phyloP scores from a whole-genome alignment of 768 basidiomycete genomes.

The Podaxis sp. region DNA sequence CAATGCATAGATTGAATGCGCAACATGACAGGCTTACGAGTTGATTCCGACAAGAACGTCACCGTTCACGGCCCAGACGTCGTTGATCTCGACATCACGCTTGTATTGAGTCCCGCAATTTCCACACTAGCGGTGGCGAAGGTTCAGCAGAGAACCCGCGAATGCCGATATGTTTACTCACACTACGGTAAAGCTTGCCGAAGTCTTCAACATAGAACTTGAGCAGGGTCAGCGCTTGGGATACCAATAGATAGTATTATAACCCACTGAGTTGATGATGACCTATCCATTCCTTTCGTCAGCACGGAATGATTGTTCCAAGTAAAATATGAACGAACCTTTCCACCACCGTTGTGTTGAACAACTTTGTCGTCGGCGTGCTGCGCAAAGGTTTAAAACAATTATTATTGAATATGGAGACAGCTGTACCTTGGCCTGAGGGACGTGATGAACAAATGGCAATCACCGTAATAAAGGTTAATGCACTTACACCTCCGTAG shows the following conservation, averaged over 20 bases:
- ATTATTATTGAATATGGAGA: background rate
- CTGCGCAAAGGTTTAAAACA: constrained; percentile 15
- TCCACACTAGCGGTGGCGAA: constrained; percentile 25
- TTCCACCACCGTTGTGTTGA: constrained; percentile 38
- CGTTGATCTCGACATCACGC: constrained; percentile 31
- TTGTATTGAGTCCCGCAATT: constrained; percentile 32
- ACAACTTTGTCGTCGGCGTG: constrained; percentile 36
- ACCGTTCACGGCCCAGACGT: constrained; percentile 34
- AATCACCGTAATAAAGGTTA: background rate
- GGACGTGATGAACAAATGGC: background rate
- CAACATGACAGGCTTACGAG: constrained; percentile 23
- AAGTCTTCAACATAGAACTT: constrained; percentile 42
- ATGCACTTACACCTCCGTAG: constrained; percentile 34
- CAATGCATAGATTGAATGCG: background rate
- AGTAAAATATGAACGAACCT: constrained; percentile 12
- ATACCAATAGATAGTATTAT: background rate
- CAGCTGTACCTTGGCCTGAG: constrained; percentile 28
- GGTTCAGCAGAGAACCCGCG: constrained; percentile 9
- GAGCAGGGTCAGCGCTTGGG: background rate
- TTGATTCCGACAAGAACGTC: constrained; percentile 32
- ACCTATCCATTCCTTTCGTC: constrained; percentile 19
- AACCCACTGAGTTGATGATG: constrained; percentile 36
- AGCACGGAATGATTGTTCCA: background rate
- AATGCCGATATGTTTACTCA: constrained; percentile 10
- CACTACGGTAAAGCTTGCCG: constrained; percentile 36